A percentile compares a stretch with the other conserved stretches of the same genome.
Evolutionary conservation across 208 protist genomes (phyloP).

Genomic region (Chromosphaera perkinsii): DNA sequence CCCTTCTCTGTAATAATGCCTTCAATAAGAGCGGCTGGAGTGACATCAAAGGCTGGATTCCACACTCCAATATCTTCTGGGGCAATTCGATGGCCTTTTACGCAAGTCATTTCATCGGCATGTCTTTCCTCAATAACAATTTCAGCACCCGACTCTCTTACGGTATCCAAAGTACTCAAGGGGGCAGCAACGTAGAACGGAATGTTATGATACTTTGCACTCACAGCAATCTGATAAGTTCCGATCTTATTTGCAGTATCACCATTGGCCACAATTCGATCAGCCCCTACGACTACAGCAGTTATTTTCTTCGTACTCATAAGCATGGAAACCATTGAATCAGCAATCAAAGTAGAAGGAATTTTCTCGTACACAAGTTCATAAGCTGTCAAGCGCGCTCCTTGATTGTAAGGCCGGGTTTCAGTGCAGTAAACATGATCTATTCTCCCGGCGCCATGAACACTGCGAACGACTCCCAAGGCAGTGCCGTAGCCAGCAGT

Average conservation of each 20-base stretch:
- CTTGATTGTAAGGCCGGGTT: conserved; percentile 86
- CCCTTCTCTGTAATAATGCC: conserved; percentile 84
- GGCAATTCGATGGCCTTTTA: conserved; percentile 67
- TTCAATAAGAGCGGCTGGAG: conserved; percentile 75
- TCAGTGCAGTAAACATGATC: conserved; percentile 79
- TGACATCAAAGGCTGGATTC: conserved; percentile 95
- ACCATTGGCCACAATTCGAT: conserved; percentile 83
- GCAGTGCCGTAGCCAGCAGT: conserved; percentile 71
- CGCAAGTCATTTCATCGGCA: conserved; percentile 74
- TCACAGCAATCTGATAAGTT: conserved; percentile 82
- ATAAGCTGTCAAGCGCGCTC: conserved; percentile 80
- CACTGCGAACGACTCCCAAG: conserved; percentile 77
- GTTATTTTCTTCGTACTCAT: conserved; percentile 52
- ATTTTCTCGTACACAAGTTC: conserved; percentile 84
- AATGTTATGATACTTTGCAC: conserved; percentile 74
- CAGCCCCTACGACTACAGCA: conserved; percentile 81
- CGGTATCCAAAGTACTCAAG: conserved; percentile 58
- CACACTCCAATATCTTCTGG: conserved; percentile 74
- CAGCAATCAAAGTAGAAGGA: conserved; percentile 77
- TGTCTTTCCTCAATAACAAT: conserved; percentile 84
- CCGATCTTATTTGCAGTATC: conserved; percentile 91
- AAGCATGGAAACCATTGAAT: conserved; percentile 71
- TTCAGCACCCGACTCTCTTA: conserved; percentile 46
- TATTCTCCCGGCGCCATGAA: conserved; percentile 71
- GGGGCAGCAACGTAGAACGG: conserved; percentile 83